Base-by-base conservation (phyloP, 2,329 filamentous ascomycete genomes). In the Penicillium thymicola region DNA sequence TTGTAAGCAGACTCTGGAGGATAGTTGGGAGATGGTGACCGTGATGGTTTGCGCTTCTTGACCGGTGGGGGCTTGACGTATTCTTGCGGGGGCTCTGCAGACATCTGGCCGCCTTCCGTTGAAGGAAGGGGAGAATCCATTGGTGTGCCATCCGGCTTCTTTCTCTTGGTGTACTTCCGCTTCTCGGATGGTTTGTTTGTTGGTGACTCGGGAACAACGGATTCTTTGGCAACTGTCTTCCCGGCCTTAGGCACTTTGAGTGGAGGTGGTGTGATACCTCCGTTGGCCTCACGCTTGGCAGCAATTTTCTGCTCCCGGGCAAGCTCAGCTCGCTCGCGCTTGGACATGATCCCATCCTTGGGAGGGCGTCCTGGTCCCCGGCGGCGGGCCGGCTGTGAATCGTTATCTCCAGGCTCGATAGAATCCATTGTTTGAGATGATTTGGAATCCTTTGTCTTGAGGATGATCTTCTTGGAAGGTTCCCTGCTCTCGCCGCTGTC, bases 341-440 rank as follows among this genome's bases (percentile, higher is more conserved):
- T 87, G 5, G 85, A 87, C 79, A 87, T 85, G 66, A 87, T 80
- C 21, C 85, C 85, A 66, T 87, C 84, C 73, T 87, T 87, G 10
- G 85, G 85, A 42, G 85, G 85, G 48, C 85, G 77, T 51, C 85
- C 85, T 51, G 85, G 85, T 43, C 85, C 85, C 45, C 77, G 72
- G 45, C 75, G 75, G 45, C 72, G 71, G 5, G 65, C 63, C 10
- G 79, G 76, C 51, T 74, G 74, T 28, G 73, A 70, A 42, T 72
- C 51, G 37, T 70, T 63, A 74, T 74, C 61, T 66, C 37, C 49
- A 18, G 59, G 59, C 60, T 75, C 72, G 8, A 73, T 65, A 2
- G 71, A 72, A 16, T 65, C 60, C 42, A 67, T 49, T 42, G 68
- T 53, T 51, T 69, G 65, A 23, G 65, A 55, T 34, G 65, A 36